Conservation (phyloP, 192 early-diverging fungal species). For the Backusella circina region DNA sequence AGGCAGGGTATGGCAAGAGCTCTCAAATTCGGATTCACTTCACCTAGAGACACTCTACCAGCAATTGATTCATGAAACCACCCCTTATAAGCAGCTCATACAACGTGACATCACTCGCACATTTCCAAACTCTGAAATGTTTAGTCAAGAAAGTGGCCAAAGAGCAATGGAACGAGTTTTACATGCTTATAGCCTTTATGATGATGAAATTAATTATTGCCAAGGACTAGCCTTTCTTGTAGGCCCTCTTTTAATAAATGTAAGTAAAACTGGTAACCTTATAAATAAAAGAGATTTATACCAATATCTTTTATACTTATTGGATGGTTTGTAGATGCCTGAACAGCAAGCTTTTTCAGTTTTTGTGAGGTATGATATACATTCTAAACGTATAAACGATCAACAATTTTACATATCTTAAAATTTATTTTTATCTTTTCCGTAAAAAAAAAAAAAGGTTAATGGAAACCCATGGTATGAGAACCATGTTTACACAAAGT, state of each 20-base stretch:
- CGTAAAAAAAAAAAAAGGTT: constrained; percentile 41
- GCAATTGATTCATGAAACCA: constrained; percentile 66
- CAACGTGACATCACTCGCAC: constrained; percentile 91
- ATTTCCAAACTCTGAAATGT: constrained; percentile 85
- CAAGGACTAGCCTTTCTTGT: constrained; percentile 95
- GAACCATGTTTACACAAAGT: constrained; percentile 87
- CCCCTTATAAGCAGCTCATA: constrained; percentile 87
- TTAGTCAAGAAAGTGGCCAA: constrained; percentile 80
- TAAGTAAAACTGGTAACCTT: constrained; percentile 30
- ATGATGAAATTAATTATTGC: constrained; percentile 93
- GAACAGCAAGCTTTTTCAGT: constrained; percentile 92
- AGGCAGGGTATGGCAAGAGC: constrained; percentile 85
- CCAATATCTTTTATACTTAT: not conserved
- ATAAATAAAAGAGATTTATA: not conserved
- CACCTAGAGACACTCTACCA: constrained; percentile 78
- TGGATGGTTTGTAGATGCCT: constrained; percentile 61
- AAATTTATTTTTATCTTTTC: not conserved
- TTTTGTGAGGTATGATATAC: constrained; percentile 57
- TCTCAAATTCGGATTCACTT: constrained; percentile 77
- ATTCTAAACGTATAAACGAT: not conserved
- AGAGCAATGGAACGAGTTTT: constrained; percentile 83
- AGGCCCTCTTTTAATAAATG: constrained; percentile 86
- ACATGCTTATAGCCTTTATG: constrained; percentile 91
- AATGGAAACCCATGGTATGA: constrained; percentile 89
- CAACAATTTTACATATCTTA: not conserved